Percentiles rank a stretch among this genome's conserved stretches.
Conservation (phyloP, 805 yeast genomes). For the Teunomyces stri region DNA sequence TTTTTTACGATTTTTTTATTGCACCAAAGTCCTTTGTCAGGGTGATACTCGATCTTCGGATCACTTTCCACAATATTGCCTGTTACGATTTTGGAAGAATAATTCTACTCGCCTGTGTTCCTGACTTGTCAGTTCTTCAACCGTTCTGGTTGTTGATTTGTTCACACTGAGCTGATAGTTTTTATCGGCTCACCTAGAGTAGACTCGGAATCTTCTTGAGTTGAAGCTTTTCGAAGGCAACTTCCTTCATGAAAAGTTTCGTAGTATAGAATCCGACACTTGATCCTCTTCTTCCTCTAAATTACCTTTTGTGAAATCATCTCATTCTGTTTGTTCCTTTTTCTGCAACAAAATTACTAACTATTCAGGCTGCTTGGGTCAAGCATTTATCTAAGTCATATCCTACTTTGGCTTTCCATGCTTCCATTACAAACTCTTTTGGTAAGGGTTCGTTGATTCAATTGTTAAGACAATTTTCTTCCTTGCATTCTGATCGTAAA, state of each 20-base stretch:
- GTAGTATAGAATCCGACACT: constrained; percentile 89
- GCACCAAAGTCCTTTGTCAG: constrained; percentile 88
- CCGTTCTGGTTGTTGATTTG: constrained; percentile 40
- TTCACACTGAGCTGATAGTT: constrained; percentile 33
- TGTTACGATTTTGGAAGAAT: constrained; percentile 98
- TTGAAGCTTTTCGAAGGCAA: constrained; percentile 54
- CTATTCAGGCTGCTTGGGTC: constrained; percentile 93
- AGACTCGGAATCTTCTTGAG: constrained; percentile 70
- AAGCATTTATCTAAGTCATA: constrained; percentile 86
- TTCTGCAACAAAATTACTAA: constrained; percentile 21
- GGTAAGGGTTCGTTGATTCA: constrained; percentile 97
- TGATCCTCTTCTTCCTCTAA: constrained; percentile 5
- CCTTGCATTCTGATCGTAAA: constrained; percentile 86
- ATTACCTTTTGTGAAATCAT: constrained; percentile 2
- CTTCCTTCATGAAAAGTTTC: constrained; percentile 49
- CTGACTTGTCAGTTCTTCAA: constrained; percentile 30
- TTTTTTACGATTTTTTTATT: constrained; percentile 8
- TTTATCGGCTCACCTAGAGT: constrained; percentile 46
- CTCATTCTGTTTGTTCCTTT: not conserved
- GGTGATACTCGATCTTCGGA: constrained; percentile 44
- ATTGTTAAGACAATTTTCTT: constrained; percentile 86
- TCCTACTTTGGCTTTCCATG: constrained; percentile 97
- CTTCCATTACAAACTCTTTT: constrained; percentile 93
- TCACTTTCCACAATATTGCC: constrained; percentile 52
- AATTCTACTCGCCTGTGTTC: constrained; percentile 57